A percentile compares a stretch with the other conserved stretches of the same genome.
Conservation (phyloP, 179 eudicot species). For the Pouteria campechiana region DNA sequence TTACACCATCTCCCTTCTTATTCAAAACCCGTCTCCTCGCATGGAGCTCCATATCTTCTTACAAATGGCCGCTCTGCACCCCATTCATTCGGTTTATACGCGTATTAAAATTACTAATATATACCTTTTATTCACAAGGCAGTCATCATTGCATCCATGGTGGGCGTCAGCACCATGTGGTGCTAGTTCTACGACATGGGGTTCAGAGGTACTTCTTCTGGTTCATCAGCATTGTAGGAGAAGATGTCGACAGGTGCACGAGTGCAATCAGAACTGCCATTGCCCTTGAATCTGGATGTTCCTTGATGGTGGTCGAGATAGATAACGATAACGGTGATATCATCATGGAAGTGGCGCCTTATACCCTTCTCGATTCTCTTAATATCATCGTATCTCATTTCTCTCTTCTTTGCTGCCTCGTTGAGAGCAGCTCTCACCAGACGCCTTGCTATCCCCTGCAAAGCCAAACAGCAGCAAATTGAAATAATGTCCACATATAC, state of each 20-base stretch:
- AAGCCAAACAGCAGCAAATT: background rate
- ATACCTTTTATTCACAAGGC: background rate
- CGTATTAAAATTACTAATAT: no score
- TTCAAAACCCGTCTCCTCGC: no score
- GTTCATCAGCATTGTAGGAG: conserved; percentile 18
- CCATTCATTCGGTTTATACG: no score
- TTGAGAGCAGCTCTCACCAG: conserved; percentile 41
- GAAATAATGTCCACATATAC: no score
- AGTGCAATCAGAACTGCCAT: conserved; percentile 13
- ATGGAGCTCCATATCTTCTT: no score
- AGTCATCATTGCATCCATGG: no score
- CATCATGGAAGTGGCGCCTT: conserved; percentile 55
- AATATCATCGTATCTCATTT: conserved; percentile 43
- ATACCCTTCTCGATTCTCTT: conserved; percentile 37
- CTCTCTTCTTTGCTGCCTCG: conserved; percentile 47
- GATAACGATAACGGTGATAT: conserved; percentile 44
- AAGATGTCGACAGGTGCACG: conserved; percentile 36
- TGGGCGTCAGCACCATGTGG: no score
- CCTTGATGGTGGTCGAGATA: conserved; percentile 32
- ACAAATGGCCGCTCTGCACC: no score
- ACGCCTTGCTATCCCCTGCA: conserved; percentile 59
- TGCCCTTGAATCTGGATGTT: conserved; percentile 1
- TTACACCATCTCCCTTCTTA: no score
- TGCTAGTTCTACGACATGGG: background rate
- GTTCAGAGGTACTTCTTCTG: conserved; percentile 4